Evolutionary conservation across 176 grass and related monocot species (phyloP).

Genomic region (Musa schizocarpa): DNA sequence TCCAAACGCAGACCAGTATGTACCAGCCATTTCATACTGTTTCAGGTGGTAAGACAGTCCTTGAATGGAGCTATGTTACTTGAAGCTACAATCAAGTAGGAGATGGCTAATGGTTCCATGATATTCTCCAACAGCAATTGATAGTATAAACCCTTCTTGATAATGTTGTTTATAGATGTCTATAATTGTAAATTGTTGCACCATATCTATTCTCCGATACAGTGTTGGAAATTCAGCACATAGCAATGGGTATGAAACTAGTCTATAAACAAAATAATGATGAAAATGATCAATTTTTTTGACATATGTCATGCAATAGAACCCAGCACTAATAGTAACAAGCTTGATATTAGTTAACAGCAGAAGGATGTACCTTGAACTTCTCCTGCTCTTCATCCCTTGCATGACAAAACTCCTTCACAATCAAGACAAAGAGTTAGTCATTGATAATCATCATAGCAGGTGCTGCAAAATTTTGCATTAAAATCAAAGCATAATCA

Average conservation of each 20-base stretch:
- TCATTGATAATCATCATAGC: not conserved
- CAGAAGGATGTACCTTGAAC: slow-evolving; percentile 51
- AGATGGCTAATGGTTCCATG: too few relatives aligned
- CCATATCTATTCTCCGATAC: not conserved
- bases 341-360: slow-evolving; percentile 6
- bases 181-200: not conserved
- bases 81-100: too few relatives aligned
- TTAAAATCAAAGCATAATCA: slow-evolving; percentile 1
- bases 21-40: too few relatives aligned
- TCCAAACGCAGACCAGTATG: too few relatives aligned
- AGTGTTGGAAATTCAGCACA: not conserved
- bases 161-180: not conserved
- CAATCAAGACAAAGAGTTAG: slow-evolving; percentile 12
- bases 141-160: too few relatives aligned
- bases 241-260: not conserved
- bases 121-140: too few relatives aligned
- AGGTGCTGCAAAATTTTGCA: not conserved
- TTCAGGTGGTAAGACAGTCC: too few relatives aligned
- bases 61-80: too few relatives aligned
- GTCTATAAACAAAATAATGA: not conserved
- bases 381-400: slow-evolving; percentile 50
- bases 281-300: not conserved
- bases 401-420: slow-evolving; percentile 52
- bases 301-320: not conserved
- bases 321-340: not conserved